phyloP scores from a whole-genome alignment of 768 basidiomycete species.

The Auricularia cornea region DNA sequence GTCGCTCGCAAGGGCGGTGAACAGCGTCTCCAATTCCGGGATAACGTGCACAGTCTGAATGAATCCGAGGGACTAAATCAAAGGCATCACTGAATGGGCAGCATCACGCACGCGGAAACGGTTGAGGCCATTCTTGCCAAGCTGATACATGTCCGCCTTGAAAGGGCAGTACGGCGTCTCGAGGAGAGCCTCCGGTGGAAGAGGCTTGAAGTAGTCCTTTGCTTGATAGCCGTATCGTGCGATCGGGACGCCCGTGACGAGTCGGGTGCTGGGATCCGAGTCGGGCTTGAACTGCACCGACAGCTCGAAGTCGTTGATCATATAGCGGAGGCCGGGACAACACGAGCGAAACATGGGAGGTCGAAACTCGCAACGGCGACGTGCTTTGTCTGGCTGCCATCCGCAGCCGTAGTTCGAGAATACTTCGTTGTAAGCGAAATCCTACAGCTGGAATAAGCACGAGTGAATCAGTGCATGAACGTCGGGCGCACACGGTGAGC shows the following conservation, averaged over 20 bases:
- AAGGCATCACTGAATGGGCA: too few relatives aligned
- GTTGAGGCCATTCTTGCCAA: neutral
- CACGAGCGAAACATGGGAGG: neutral
- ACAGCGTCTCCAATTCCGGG: too few relatives aligned
- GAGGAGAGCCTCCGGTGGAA: neutral
- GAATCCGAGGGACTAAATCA: too few relatives aligned
- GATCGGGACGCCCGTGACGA: neutral
- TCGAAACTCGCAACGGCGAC: neutral
- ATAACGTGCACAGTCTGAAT: too few relatives aligned
- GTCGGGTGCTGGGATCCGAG: neutral
- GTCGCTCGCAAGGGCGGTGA: too few relatives aligned
- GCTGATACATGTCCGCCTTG: neutral
- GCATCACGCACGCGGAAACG: too few relatives aligned
- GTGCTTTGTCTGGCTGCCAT: neutral
- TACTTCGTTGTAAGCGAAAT: neutral
- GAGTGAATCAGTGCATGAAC: neutral
- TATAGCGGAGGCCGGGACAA: neutral
- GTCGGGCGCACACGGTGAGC: neutral
- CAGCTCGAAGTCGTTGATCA: neutral
- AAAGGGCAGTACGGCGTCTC: neutral
- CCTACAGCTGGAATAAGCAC: neutral
- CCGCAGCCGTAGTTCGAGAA: neutral
- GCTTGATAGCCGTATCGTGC: neutral
- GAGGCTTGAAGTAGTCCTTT: neutral
- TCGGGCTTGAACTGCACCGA: neutral